phyloP scores from a whole-genome alignment of 1,284 basidiomycete species.

The Rhodotorula sp. region DNA sequence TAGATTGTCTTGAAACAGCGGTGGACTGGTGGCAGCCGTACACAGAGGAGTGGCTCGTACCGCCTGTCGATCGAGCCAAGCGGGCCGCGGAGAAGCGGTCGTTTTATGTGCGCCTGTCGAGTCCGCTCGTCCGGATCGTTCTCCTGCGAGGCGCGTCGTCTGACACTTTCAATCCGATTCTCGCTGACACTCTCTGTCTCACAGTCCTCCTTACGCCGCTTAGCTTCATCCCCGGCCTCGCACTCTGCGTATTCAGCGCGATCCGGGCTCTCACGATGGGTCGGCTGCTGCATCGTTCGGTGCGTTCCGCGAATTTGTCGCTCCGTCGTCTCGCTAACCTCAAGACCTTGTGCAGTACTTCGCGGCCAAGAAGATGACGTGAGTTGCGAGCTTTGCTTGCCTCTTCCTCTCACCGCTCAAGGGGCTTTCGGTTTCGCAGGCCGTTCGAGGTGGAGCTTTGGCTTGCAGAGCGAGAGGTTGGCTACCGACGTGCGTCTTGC shows the following conservation, averaged over 20 bases:
- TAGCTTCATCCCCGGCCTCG: slow-evolving; percentile 44
- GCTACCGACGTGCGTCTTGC: slow-evolving; percentile 33
- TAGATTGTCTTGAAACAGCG: background rate
- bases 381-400: background rate
- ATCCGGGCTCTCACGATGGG: slow-evolving; percentile 39
- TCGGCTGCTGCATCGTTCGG: slow-evolving; percentile 35
- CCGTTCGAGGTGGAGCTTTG: slow-evolving; percentile 42
- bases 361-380: slow-evolving; percentile 42
- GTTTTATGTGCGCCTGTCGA: slow-evolving; percentile 40
- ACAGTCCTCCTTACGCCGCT: slow-evolving; percentile 45
- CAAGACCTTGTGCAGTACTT: slow-evolving; percentile 33
- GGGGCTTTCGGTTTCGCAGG: background rate
- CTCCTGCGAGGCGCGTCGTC: slow-evolving; percentile 39
- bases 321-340: background rate
- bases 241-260: slow-evolving; percentile 38
- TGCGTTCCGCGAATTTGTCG: slow-evolving; percentile 1
- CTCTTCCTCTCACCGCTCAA: background rate
- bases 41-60: slow-evolving; percentile 45
- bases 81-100: slow-evolving; percentile 36
- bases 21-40: slow-evolving; percentile 43
- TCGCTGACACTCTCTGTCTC: too few species aligned
- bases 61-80: slow-evolving; percentile 43
- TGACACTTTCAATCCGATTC: background rate
- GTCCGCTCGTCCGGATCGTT: slow-evolving; percentile 40
- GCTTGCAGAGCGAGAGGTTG: slow-evolving; percentile 43